These are phyloP conservation scores for Cyberlindnera maclurae DNA, from an alignment of 805 yeast species.

Conservation along the genomic window DNA sequence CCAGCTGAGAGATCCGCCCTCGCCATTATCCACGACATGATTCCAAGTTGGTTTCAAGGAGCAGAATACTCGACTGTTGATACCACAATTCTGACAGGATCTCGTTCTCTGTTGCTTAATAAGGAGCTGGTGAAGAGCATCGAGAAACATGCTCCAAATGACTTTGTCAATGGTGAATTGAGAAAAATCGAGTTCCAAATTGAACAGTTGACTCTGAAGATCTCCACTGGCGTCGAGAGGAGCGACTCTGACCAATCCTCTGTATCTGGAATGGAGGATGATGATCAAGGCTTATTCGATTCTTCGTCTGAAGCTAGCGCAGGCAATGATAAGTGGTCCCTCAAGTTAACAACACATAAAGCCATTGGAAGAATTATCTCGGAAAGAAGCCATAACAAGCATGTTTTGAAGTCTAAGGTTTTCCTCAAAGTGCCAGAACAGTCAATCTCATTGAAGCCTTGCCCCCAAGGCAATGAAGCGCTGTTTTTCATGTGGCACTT, in stretches of 20 bases:
- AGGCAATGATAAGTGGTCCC: constrained; percentile 8
- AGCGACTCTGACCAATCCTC: constrained; percentile 11
- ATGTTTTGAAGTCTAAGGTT: constrained; percentile 23
- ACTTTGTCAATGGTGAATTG: constrained; percentile 32
- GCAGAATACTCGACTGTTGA: constrained; percentile 8
- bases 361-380: constrained; percentile 25
- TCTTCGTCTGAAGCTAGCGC: constrained; percentile 12
- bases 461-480: constrained; percentile 16
- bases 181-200: constrained; percentile 26
- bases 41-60: constrained; percentile 20
- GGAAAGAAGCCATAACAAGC: constrained; percentile 26
- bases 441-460: constrained; percentile 18
- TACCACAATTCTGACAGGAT: constrained; percentile 28
- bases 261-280: constrained; percentile 27
- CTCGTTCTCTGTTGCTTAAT: constrained; percentile 38
- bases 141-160: constrained; percentile 30
- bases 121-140: constrained; percentile 28
- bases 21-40: constrained; percentile 12
- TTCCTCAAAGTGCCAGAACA: constrained; percentile 27
- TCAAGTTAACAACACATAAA: constrained; percentile 7
- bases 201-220: constrained; percentile 13
- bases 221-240: constrained; percentile 1
- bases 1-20: constrained; percentile 2
- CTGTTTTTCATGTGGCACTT: constrained; percentile 22
- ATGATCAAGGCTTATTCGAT: constrained; percentile 23